phyloP scores from a whole-genome alignment of 2,329 filamentous ascomycete genomes.

The Rhinocladiella mackenziei region DNA sequence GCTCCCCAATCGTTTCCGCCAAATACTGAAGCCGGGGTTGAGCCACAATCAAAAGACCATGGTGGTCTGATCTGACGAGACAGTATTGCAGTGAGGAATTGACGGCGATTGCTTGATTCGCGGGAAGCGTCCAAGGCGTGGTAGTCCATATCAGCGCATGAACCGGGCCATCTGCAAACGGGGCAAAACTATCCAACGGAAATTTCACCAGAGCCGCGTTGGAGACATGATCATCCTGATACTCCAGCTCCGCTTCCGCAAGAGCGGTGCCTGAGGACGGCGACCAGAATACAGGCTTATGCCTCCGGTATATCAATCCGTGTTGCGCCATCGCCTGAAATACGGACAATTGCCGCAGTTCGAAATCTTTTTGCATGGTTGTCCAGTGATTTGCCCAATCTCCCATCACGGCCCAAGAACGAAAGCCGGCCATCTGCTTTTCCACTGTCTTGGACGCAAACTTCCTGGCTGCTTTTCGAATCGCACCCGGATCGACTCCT shows the following conservation, averaged over 20 bases:
- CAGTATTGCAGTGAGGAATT: conserved; percentile 70
- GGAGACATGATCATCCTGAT: conserved; percentile 58
- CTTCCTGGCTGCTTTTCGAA: conserved; percentile 53
- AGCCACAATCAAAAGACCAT: conserved; percentile 66
- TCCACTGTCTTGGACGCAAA: conserved; percentile 55
- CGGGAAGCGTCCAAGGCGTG: conserved; percentile 93
- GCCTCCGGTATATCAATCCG: conserved; percentile 57
- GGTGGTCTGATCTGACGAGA: conserved; percentile 55
- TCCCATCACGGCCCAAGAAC: conserved; percentile 59
- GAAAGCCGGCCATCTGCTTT: conserved; percentile 57
- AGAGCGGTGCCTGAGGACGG: conserved; percentile 61
- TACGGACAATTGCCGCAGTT: conserved; percentile 56
- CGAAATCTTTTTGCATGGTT: conserved; percentile 60
- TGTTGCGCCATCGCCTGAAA: conserved; percentile 61
- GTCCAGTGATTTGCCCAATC: conserved; percentile 61
- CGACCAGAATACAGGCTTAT: conserved; percentile 64
- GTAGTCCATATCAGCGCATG: conserved; percentile 97
- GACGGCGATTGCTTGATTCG: conserved; percentile 84
- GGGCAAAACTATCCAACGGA: conserved; percentile 49
- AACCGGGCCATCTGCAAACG: conserved; percentile 48
- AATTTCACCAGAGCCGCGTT: conserved; percentile 69
- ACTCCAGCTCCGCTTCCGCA: conserved; percentile 63
- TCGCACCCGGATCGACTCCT: conserved; percentile 44
- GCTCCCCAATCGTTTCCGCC: conserved; percentile 49
- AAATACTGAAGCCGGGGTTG: conserved; percentile 62